Conservation (phyloP, 208 protist genomes). For the Giardia muris region DNA sequence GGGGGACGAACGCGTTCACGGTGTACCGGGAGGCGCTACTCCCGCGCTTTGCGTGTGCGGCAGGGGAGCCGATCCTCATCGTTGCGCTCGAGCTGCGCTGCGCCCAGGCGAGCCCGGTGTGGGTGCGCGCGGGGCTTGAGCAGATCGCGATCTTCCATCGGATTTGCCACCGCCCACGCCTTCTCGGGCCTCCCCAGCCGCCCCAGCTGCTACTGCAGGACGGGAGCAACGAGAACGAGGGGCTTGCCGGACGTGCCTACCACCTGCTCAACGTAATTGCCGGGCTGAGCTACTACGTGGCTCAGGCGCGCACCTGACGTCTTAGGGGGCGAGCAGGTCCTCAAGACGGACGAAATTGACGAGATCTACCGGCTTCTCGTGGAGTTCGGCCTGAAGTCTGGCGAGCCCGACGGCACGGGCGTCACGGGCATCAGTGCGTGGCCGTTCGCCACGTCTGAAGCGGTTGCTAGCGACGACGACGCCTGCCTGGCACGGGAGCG, state of each 20-base stretch:
- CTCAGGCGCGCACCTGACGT: no score
- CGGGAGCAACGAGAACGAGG: not conserved
- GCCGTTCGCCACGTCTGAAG: no score
- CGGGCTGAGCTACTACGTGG: not conserved
- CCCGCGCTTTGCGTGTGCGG: not conserved
- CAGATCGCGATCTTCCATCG: not conserved
- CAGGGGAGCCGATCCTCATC: not conserved
- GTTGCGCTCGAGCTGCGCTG: not conserved
- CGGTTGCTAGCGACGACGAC: no score
- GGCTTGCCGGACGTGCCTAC: not conserved
- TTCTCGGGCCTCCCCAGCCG: not conserved
- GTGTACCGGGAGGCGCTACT: not conserved
- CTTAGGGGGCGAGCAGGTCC: no score
- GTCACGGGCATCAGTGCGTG: no score
- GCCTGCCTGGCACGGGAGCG: no score
- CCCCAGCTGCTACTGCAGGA: not conserved
- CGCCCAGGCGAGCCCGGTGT: not conserved
- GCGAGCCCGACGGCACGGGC: no score
- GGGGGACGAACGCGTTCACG: not conserved
- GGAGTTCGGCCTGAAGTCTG: no score
- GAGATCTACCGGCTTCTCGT: no score
- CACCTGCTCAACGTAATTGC: not conserved
- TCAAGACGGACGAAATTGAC: no score
- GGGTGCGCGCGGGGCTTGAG: not conserved
- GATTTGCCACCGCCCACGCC: not conserved